Evolutionary conservation across 1,139 yeast genomes (phyloP).

Genomic region (Geotrichum candidum): DNA sequence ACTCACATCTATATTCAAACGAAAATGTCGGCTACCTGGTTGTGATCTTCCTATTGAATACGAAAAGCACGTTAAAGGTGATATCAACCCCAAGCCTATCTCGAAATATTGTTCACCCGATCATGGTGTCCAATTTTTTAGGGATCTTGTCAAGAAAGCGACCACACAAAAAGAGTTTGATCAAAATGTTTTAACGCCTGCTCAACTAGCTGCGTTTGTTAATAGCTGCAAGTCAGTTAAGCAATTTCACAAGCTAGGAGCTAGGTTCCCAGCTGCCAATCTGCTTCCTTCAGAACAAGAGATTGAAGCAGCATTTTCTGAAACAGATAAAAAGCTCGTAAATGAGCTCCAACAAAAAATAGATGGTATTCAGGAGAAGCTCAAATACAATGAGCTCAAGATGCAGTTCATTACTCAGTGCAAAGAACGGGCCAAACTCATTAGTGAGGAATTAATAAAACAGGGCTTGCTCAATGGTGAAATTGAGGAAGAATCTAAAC

Average conservation of each 20-base stretch:
- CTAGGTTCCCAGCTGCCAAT: conserved; percentile 17
- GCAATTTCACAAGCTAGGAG: conserved; percentile 33
- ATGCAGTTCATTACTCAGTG: conserved; percentile 17
- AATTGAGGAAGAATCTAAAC: background rate
- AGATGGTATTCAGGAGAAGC: conserved; percentile 19
- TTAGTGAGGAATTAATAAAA: conserved; percentile 16
- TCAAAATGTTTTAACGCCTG: conserved; percentile 19
- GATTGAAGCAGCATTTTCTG: conserved; percentile 15
- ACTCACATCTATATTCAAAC: conserved; percentile 51
- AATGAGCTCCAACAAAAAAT: conserved; percentile 26
- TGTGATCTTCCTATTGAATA: conserved; percentile 55
- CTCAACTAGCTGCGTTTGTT: conserved; percentile 34
- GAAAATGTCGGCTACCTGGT: conserved; percentile 58
- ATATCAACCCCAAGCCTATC: conserved; percentile 17
- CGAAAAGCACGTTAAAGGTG: conserved; percentile 22
- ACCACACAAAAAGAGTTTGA: conserved; percentile 13
- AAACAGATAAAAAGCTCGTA: conserved; percentile 25
- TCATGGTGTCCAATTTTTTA: conserved; percentile 62
- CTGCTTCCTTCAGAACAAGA: conserved; percentile 9
- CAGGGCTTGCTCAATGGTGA: conserved; percentile 6
- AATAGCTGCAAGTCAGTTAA: conserved; percentile 36
- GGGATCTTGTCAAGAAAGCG: conserved; percentile 20
- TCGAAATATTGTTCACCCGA: conserved; percentile 73
- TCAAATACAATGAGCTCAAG: conserved; percentile 17
- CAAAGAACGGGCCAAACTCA: conserved; percentile 17